Evolutionary conservation across 2,329 filamentous ascomycete genomes (phyloP), one percentile per base, ranked within the genome.

Genomic region (Monilinia fructigena): DNA sequence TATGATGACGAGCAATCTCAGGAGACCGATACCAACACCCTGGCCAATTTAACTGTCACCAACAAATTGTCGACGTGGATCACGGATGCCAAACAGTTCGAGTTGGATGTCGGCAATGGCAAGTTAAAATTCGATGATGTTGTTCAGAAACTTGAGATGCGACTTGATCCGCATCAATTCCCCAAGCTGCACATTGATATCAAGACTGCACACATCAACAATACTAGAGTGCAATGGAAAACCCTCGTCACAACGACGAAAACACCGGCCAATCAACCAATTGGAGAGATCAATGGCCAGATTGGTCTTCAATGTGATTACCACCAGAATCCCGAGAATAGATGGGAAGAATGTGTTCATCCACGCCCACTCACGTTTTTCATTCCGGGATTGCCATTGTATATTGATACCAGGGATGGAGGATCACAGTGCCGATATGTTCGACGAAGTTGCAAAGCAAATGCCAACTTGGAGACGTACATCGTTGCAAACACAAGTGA

Each of bases 391-490:
- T 85, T 98, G 11, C 94, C 94, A 0, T 85, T 99, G 16, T 97
- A 93, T 79, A 95, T 99, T 74, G 95, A 97, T 77, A 95, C 93
- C 12, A 85, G 95, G 68, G 86, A 86, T 76, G 92, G 96, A 79
- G 95, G 94, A 28, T 97, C 92, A 5, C 81, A 87, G 47, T 88
- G 95, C 66, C 90, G 95, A 55, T 97, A 95, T 75, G 88, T 96
- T n/a, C 87, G 95, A 66, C 87, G 94, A 71, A 98, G 95, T 74
- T 99, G 95, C 80, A 87, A 86, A 68, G 92, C 95, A 1, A 99
- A 98, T 74, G 87, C 95, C n/a, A 84, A 86, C 42, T 82, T 98
- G 73, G 93, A 95, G 75, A 96, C 93, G 0, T 65, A 50, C 5
- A 91, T 73, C 85, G 97, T 76, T 58, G 91, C 91, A 1, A 88